phyloP scores from a whole-genome alignment of 2,329 filamentous ascomycete species.

The Penicillium sp. region DNA sequence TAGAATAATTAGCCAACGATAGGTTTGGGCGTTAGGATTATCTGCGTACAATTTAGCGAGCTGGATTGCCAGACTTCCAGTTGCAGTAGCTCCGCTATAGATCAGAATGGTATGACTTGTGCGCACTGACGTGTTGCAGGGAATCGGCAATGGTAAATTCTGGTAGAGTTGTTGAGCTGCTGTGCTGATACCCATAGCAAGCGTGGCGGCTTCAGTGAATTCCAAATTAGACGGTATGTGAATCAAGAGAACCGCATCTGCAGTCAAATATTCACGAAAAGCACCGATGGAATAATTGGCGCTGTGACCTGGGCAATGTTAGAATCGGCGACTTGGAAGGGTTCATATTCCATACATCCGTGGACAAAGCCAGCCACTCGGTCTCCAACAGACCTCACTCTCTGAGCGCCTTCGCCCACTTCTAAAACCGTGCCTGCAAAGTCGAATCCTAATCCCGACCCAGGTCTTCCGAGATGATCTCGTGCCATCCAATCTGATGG shows the following conservation, averaged over 20 bases:
- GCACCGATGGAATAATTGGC: neutral
- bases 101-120: neutral
- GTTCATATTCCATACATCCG: neutral
- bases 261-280: neutral
- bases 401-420: neutral
- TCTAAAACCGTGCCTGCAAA: conserved; percentile 7
- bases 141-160: neutral
- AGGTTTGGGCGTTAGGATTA: neutral
- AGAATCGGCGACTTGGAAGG: neutral
- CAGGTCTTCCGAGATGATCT: neutral
- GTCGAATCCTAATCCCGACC: conserved; percentile 5
- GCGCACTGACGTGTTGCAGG: neutral
- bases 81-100: neutral
- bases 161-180: neutral
- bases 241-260: neutral
- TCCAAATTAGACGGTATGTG: neutral
- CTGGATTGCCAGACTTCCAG: neutral
- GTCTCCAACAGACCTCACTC: neutral
- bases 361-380: neutral
- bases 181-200: neutral
- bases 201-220: neutral
- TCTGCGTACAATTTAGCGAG: neutral
- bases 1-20: neutral
- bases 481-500: conserved; percentile 3
- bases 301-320: neutral